Conservation (phyloP, 2,329 filamentous ascomycete genomes). For the Botrytis galanthina region DNA sequence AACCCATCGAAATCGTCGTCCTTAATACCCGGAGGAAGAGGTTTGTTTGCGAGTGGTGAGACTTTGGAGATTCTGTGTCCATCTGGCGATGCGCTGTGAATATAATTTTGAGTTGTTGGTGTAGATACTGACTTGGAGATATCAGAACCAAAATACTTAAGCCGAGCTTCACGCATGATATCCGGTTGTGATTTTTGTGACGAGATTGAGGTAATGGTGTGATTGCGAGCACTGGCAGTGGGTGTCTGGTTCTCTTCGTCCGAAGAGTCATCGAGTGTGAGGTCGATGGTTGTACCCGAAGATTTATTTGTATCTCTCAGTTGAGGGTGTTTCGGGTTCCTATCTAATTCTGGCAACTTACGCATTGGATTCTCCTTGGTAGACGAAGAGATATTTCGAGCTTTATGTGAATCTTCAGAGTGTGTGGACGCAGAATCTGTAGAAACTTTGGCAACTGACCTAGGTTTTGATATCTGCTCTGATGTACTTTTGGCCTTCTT, state of each 20-base stretch:
- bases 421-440: neutral
- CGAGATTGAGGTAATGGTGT: neutral
- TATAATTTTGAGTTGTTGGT: neutral
- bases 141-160: neutral
- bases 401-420: neutral
- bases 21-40: neutral
- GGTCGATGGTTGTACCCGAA: neutral
- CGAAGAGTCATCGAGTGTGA: neutral
- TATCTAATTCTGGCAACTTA: neutral
- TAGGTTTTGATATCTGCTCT: neutral
- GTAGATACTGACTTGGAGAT: neutral
- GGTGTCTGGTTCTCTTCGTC: neutral
- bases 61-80: neutral
- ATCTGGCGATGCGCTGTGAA: neutral
- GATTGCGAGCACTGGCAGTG: neutral
- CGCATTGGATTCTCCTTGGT: neutral
- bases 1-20: slow-evolving; percentile 7
- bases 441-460: neutral
- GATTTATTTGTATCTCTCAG: neutral
- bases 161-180: neutral
- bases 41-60: neutral
- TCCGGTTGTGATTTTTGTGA: neutral
- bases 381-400: neutral
- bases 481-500: neutral
- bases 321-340: neutral